phyloP scores from a whole-genome alignment of 1,284 basidiomycete genomes.

The Rhizopogon parksii region DNA sequence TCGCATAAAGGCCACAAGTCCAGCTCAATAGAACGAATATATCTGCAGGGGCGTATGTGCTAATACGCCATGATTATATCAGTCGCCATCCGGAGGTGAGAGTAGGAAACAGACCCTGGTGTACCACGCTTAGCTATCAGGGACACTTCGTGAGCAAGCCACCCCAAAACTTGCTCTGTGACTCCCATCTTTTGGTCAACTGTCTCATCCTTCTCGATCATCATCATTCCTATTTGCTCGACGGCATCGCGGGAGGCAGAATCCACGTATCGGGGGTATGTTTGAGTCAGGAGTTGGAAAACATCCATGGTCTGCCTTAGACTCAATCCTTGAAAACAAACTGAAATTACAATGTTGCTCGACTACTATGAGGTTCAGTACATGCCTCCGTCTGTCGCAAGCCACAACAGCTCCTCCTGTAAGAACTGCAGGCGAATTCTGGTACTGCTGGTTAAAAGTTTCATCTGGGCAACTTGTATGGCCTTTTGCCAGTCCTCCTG shows the following conservation, averaged over 20 bases:
- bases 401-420: constrained; percentile 49
- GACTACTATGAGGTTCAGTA: constrained; percentile 3
- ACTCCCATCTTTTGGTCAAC: constrained; percentile 45
- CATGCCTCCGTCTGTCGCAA: constrained; percentile 57
- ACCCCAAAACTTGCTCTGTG: constrained; percentile 62
- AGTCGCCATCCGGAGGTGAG: constrained; percentile 5
- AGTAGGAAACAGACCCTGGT: constrained; percentile 37
- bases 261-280: constrained; percentile 75
- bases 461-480: constrained; percentile 44
- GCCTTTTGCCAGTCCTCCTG: constrained; percentile 50
- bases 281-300: constrained; percentile 65
- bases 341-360: not conserved
- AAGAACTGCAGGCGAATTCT: constrained; percentile 53
- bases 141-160: constrained; percentile 62
- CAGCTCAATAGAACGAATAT: constrained; percentile 71
- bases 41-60: constrained; percentile 57
- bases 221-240: constrained; percentile 53
- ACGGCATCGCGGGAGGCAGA: constrained; percentile 63
- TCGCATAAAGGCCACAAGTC: constrained; percentile 60
- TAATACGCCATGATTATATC: constrained; percentile 20
- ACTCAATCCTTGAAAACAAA: constrained; percentile 45
- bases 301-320: constrained; percentile 64
- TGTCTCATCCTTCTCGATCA: constrained; percentile 55
- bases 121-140: constrained; percentile 43
- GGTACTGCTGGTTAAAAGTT: constrained; percentile 47